These are phyloP conservation scores for Pseudofabraea citricarpa DNA, from an alignment of 2,329 filamentous ascomycete species.

Conservation along the genomic window DNA sequence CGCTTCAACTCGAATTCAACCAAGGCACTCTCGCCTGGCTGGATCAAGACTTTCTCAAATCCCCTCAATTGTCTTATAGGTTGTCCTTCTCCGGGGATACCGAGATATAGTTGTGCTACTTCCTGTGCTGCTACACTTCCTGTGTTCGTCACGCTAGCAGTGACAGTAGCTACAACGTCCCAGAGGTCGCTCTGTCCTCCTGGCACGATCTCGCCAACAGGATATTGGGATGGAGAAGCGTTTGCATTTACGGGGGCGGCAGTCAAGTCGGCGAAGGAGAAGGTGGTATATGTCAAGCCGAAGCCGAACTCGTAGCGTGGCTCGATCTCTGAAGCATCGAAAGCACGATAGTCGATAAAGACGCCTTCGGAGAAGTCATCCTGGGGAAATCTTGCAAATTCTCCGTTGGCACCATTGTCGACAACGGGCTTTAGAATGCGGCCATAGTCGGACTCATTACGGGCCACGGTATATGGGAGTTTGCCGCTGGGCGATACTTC, in stretches of 20 bases:
- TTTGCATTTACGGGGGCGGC: constrained; percentile 28
- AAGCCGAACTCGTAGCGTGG: constrained; percentile 77
- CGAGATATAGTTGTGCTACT: constrained; percentile 45
- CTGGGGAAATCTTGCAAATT: constrained; percentile 43
- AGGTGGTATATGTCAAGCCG: constrained; percentile 74
- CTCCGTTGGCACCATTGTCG: too few relatives aligned
- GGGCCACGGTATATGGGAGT: constrained; percentile 75
- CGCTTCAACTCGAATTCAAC: constrained; percentile 69
- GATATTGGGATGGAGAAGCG: constrained; percentile 33
- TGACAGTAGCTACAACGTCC: constrained; percentile 46
- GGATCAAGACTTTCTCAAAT: constrained; percentile 6
- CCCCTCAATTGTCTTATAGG: constrained; percentile 26
- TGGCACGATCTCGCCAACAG: constrained; percentile 51
- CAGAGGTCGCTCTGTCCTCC: constrained; percentile 50
- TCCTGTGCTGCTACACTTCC: constrained; percentile 46
- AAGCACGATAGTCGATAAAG: constrained; percentile 74
- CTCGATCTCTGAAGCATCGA: constrained; percentile 56
- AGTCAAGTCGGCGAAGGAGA: constrained; percentile 62
- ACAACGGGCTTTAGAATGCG: background rate
- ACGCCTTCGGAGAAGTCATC: constrained; percentile 69
- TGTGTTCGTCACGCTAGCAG: constrained; percentile 48
- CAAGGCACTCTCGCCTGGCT: constrained; percentile 56
- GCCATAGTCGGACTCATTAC: constrained; percentile 46
- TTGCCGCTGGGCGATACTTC: constrained; percentile 70
- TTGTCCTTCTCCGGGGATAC: constrained; percentile 29